phyloP scores from a whole-genome alignment of 352 stramenopile species.

The Phytophthora syringae region DNA sequence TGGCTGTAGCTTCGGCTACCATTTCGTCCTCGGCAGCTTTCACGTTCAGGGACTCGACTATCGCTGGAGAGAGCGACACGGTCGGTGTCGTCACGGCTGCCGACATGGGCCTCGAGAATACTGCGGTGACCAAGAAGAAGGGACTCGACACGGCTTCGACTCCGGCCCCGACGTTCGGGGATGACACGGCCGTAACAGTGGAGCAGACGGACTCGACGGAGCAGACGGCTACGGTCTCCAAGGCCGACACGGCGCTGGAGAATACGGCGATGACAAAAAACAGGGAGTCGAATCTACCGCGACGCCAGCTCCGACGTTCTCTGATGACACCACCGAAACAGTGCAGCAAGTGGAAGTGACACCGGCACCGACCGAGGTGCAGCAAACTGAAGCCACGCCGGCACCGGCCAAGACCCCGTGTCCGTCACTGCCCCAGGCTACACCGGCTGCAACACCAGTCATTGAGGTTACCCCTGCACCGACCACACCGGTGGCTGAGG shows the following conservation, averaged over 20 bases:
- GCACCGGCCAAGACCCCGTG: constrained; percentile 24
- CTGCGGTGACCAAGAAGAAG: constrained; percentile 22
- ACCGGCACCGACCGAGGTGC: constrained; percentile 19
- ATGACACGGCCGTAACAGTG: constrained; percentile 13
- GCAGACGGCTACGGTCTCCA: constrained; percentile 10
- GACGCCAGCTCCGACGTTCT: constrained; percentile 29
- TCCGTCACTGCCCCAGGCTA: constrained; percentile 15
- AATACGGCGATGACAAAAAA: constrained; percentile 21
- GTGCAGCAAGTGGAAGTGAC: constrained; percentile 27
- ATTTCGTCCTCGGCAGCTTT: constrained; percentile 21
- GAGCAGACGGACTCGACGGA: neutral
- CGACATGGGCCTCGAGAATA: constrained; percentile 25
- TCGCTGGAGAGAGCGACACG: constrained; percentile 28
- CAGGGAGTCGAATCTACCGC: constrained; percentile 20
- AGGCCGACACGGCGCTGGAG: constrained; percentile 14
- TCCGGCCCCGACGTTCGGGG: constrained; percentile 18
- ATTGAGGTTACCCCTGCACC: constrained; percentile 10
- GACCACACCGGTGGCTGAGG: neutral
- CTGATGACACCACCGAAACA: constrained; percentile 18
- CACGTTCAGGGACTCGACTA: constrained; percentile 33
- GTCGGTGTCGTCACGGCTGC: constrained; percentile 32
- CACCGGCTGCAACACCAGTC: constrained; percentile 8
- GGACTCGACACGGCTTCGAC: constrained; percentile 9
- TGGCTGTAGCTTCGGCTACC: constrained; percentile 32
- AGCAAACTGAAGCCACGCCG: constrained; percentile 15